phyloP scores from a whole-genome alignment of 768 basidiomycete species.

The Auricularia heimuer region DNA sequence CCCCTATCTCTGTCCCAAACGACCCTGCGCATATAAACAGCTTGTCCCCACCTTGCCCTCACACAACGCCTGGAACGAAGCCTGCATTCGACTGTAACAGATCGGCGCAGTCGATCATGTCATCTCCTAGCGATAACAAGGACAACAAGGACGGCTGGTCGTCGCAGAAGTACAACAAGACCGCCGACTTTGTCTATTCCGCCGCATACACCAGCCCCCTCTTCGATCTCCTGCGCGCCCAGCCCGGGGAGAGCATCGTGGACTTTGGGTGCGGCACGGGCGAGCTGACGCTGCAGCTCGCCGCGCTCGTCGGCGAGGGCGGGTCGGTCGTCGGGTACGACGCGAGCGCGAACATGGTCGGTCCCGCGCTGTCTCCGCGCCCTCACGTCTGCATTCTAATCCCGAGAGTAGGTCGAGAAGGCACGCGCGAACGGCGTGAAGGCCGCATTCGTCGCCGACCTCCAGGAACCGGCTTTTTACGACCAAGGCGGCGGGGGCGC shows the following conservation, averaged over 20 bases:
- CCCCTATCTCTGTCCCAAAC: too few species aligned
- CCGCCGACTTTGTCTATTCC: constrained; percentile 63
- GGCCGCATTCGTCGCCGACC: constrained; percentile 42
- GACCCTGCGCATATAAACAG: too few species aligned
- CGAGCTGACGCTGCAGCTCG: constrained; percentile 55
- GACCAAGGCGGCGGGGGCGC: constrained; percentile 29
- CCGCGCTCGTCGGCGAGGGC: constrained; percentile 34
- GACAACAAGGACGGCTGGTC: constrained; percentile 37
- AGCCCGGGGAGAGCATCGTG: constrained; percentile 58
- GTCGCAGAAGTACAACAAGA: constrained; percentile 49
- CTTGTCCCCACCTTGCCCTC: too few species aligned
- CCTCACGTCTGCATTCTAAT: background rate
- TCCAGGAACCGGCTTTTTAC: constrained; percentile 28
- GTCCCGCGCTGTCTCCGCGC: constrained; percentile 9
- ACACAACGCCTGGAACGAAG: too few species aligned
- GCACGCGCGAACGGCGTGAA: constrained; percentile 38
- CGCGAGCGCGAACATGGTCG: constrained; percentile 61
- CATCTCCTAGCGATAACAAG: too few species aligned
- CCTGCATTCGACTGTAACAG: too few species aligned
- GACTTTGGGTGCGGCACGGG: constrained; percentile 82
- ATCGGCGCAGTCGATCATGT: too few species aligned
- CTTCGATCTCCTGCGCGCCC: constrained; percentile 47
- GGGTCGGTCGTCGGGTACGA: constrained; percentile 65
- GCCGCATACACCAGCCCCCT: constrained; percentile 37
- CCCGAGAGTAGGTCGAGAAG: constrained; percentile 37